Evolutionary conservation across 495 filamentous ascomycete species (phyloP), one percentile per base, ranked within the genome.

Genomic region (Xylaria curta): DNA sequence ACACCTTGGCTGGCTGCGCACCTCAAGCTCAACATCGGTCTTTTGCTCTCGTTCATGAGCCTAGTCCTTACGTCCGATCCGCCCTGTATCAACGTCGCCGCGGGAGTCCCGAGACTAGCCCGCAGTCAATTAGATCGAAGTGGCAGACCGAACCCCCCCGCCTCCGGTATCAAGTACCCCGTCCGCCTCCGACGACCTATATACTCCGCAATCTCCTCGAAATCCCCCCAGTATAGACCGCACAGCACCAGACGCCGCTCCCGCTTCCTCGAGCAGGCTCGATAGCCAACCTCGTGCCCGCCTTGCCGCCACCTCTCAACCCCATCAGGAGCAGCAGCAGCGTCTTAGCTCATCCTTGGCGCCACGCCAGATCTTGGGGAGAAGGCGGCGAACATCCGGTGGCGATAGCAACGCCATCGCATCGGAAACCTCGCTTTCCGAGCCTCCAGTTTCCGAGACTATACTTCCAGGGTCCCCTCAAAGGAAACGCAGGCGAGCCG

Each of bases 121-220:
- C 75, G 77, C 72, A 74, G 77, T 74, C 59, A 74, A 74, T 54
- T 38, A 76, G 78, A 76, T 82, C 82, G 82, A 81, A 80, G 81
- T 84, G 82, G 82, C 82, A 80, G 82, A 82, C 82, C 76, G 79
- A 77, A 78, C 58, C 74, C 81, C 81, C 80, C 80, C 76, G 71
- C 70, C 69, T 59, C 72, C 66, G 74, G 46, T 62, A 73, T 72
- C 77, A 76, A 60, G 42, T 42, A 75, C 76, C 73, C 75, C 74
- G 71, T 73, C 75, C 78, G 65, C 77, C 77, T 76, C 85, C 82
- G 83, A 83, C 82, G 76, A 77, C 78, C 79, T 81, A 80, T 81
- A 78, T 77, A 80, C 80, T 74, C 81, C 82, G 81, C 82, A 78
- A 69, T 31, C 74, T 68, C 76, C 80, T 72, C 76, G 71, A 61